Conservation (phyloP, 78 protist species). For the Capsaspora owczarzaki region DNA sequence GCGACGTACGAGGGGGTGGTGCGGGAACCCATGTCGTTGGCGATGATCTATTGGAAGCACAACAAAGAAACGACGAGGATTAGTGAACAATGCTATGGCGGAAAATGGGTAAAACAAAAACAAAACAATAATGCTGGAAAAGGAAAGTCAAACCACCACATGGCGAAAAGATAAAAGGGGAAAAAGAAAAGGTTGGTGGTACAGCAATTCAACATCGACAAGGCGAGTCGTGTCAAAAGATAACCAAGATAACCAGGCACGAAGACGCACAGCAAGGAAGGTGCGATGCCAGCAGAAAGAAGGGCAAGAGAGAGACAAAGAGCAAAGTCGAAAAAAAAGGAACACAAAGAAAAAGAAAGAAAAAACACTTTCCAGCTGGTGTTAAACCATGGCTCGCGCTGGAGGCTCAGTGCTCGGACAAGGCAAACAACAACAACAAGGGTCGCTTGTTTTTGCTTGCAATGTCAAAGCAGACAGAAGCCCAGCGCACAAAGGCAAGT, state of each 20-base stretch:
- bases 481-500: too few species aligned
- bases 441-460: too few species aligned
- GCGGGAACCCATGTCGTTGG: slow-evolving; percentile 7
- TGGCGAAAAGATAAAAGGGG: not conserved
- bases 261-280: not conserved
- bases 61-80: not conserved
- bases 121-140: too few species aligned
- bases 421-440: too few species aligned
- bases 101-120: too few species aligned
- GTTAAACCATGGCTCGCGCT: too few species aligned
- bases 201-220: too few species aligned
- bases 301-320: not conserved
- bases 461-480: too few species aligned
- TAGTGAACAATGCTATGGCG: not conserved
- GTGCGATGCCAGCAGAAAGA: not conserved
- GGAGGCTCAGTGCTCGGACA: too few species aligned
- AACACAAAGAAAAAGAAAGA: not conserved
- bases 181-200: not conserved
- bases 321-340: not conserved
- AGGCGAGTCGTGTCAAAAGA: not conserved
- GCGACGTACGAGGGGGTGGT: slow-evolving; percentile 73
- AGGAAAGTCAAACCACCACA: too few species aligned
- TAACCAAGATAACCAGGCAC: not conserved
- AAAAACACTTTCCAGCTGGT: too few species aligned
- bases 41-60: slow-evolving; percentile 56